Evolutionary conservation across 2,329 filamentous ascomycete species (phyloP).

Genomic region (Fusarium siculi): DNA sequence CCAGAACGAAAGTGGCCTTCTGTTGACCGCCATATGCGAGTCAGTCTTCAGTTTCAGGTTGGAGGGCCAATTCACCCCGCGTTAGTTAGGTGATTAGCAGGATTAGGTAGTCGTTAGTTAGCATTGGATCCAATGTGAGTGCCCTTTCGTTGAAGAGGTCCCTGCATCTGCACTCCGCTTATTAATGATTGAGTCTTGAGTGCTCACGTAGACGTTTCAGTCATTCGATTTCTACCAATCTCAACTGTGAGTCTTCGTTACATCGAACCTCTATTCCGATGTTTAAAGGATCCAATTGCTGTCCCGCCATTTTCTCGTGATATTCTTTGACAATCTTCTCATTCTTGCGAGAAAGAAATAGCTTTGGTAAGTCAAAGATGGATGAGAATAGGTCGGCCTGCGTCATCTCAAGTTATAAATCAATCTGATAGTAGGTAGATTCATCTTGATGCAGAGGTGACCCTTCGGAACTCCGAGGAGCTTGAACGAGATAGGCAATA

Average conservation of each 20-base stretch:
- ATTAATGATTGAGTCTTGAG: neutral
- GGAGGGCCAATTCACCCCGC: slow-evolving; percentile 21
- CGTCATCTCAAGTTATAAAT: neutral
- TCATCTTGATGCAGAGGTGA: neutral
- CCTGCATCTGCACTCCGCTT: neutral
- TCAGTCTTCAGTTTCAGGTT: slow-evolving; percentile 30
- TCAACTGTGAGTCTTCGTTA: neutral
- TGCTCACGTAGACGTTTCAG: neutral
- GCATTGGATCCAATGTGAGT: neutral
- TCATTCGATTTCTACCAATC: neutral
- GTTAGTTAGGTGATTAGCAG: slow-evolving; percentile 9
- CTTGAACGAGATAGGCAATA: neutral
- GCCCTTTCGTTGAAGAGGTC: neutral
- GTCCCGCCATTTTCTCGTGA: neutral
- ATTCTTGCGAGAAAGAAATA: neutral
- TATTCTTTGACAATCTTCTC: neutral
- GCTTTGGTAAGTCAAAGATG: too few species aligned
- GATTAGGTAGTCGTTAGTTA: neutral
- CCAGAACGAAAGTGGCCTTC: slow-evolving; percentile 18
- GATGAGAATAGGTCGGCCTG: neutral
- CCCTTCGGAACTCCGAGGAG: slow-evolving; percentile 15
- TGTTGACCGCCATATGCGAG: slow-evolving; percentile 25
- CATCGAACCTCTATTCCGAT: neutral
- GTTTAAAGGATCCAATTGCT: neutral
- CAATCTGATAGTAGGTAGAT: neutral